Evolutionary conservation across 148 eudicot species (phyloP).

Genomic region (Dianthus caryophyllus): DNA sequence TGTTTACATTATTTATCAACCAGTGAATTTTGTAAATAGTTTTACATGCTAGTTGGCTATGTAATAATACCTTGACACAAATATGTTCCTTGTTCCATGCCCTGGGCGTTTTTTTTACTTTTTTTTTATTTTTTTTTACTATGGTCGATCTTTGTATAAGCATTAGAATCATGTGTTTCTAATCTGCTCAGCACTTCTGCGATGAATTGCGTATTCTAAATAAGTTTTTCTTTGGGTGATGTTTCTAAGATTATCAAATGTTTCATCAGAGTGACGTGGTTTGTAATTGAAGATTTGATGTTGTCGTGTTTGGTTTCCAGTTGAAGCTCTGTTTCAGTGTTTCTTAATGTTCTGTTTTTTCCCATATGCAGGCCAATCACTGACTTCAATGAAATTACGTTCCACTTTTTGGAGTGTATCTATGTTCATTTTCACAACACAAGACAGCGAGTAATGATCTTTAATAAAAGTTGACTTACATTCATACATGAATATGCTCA

Average conservation of each 20-base stretch:
- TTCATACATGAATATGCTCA: conserved; percentile 4
- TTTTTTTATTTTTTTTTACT: too few relatives aligned
- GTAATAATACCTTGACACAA: not conserved
- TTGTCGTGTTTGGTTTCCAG: not conserved
- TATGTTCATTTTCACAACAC: conserved; percentile 59
- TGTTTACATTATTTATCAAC: not conserved
- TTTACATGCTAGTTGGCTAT: not conserved
- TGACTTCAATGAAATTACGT: conserved; percentile 71
- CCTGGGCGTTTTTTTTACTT: too few relatives aligned
- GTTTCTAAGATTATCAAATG: not conserved
- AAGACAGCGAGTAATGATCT: conserved; percentile 46
- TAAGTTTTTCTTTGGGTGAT: not conserved
- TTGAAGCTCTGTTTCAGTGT: not conserved
- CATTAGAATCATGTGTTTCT: not conserved
- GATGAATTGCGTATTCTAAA: not conserved
- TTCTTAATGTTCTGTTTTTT: not conserved
- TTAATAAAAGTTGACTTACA: not conserved
- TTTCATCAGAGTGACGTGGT: not conserved
- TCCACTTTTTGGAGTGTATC: conserved; percentile 76
- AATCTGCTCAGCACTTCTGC: not conserved
- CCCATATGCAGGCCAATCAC: conserved; percentile 59
- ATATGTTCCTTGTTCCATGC: not conserved
- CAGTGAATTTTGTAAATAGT: too few relatives aligned
- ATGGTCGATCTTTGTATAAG: not conserved
- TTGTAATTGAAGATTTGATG: conserved; percentile 5